Evolutionary conservation across 1,284 basidiomycete genomes (phyloP), one percentile per base, ranked within the genome.

Genomic region (Mrakiaceae sp.): DNA sequence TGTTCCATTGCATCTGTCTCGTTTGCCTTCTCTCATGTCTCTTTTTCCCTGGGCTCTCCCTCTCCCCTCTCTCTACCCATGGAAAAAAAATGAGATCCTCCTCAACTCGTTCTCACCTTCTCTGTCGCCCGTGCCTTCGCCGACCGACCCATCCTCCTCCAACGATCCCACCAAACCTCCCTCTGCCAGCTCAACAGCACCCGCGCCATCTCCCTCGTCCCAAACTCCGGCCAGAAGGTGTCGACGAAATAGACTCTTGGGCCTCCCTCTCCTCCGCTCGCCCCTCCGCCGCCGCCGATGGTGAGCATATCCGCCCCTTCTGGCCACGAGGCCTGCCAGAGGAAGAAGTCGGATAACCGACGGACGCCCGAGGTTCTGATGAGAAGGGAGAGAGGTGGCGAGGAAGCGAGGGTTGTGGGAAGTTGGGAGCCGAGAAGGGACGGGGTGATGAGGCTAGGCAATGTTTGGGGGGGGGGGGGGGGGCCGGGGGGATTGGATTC

Each of bases 211-310:
- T 98, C 90, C 63, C 83, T 80, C 5, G 98, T 74, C 2, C 93
- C 90, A 73, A 98, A 97, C 66, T 94, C 87, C 0, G 96, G 96
- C 96, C 96, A 99, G 74, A 88, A 95, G 0, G 84, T 84, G 47
- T 85, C 78, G n/a, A 86, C 83, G 75, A 97, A 95, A 73, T 98
- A 90, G n/a, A 98, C 78, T 70, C 94, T 90, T 0, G 27, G 27
- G 27, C 27, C 27, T 27, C 27, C 27, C 91, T 90, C 69, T 87
- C 76, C 70, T 91, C 86, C 63, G 81, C 87, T 27, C 27, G 27
- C 27, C 27, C 27, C 27, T 27, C 27, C 27, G 27, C 27, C 27
- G 27, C 27, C 27, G 27, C 27, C 27, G 27, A 27, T 27, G 27
- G 27, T 27, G 27, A 27, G 27, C 27, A 27, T 27, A 27, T 27